Base-by-base conservation (phyloP, 2,329 filamentous ascomycete genomes). In the Fusarium nurragi region DNA sequence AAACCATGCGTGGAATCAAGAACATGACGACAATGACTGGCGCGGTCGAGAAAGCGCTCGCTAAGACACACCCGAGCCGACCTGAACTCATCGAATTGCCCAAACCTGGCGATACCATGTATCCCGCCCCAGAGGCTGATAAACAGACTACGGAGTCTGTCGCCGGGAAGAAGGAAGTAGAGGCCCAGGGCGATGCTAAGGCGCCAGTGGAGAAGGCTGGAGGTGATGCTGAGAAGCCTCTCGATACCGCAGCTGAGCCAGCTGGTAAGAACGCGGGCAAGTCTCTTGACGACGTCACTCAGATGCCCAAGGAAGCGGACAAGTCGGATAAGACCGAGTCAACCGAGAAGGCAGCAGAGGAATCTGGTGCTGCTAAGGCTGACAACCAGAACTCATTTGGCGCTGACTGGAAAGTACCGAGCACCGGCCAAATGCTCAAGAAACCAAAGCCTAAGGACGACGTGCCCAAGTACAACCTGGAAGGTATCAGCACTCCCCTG, bases 11-110 rank as follows among this genome's bases (percentile, higher is more conserved):
- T 16, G 94, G 93, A 30, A 83, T 82, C 30, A 92, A 91, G 77
- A 82, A 84, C 51, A 88, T 97, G 73, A 79, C 84, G 25, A 76
- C 80, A 6, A 75, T 97, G 70, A 90, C 88, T 72, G 78, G 83
- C 3, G 88, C 90, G 73, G 82, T 98, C 22, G 95, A 98, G 77
- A 82, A 87, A 57, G 86, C 85, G 10, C 80, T 98, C 37, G 93
- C 97, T 76, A 82, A 86, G 14, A 89, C 91, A 55, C 90, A 89
- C 69, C 94, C 95, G 28, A 93, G 93, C 7, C 86, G 95, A 60
- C 90, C 92, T 22, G 82, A 83, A 67, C 83, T 83, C 32, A 76
- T 92, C 12, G 83, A 86, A 60, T 81, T 97, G 36, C 94, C 94
- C 22, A 83, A 89, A 70, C 84, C 89, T 21, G 91, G 91, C 60